Percentiles rank a stretch among this genome's conserved stretches.
These are phyloP conservation scores for Sanguinoderma infundibulare DNA, from an alignment of 1,284 basidiomycete genomes.

Conservation along the genomic window DNA sequence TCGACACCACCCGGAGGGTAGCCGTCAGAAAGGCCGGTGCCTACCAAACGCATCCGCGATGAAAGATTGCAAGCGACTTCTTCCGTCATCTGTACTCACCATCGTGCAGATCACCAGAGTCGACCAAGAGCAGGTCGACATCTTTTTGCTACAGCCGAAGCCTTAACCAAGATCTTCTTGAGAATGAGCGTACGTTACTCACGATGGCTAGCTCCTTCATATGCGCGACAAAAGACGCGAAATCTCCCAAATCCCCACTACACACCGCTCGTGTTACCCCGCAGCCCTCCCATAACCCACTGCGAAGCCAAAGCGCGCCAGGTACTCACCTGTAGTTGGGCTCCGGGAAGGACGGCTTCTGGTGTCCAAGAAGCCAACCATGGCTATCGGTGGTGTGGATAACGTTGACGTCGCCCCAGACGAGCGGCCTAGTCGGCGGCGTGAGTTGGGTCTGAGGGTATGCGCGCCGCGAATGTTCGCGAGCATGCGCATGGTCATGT, in stretches of 20 bases:
- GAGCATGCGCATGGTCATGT: conserved; percentile 34
- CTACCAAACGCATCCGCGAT: conserved; percentile 32
- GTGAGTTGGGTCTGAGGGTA: conserved; percentile 50
- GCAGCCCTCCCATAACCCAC: background rate
- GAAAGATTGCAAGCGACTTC: background rate
- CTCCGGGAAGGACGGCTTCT: conserved; percentile 69
- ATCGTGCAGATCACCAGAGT: conserved; percentile 83
- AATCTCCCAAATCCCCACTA: conserved; percentile 80
- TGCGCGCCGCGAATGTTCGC: conserved; percentile 47
- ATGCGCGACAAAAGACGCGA: conserved; percentile 79
- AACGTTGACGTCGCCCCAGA: conserved; percentile 80
- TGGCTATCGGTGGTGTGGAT: conserved; percentile 85
- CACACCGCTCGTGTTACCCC: background rate
- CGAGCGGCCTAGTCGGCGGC: conserved; percentile 62
- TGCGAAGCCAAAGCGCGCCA: background rate
- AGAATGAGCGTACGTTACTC: background rate
- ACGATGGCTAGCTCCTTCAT: conserved; percentile 77
- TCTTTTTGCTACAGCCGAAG: conserved; percentile 51
- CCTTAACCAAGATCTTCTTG: background rate
- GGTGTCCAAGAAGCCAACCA: conserved; percentile 81
- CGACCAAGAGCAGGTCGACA: conserved; percentile 73
- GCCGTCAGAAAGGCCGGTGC: conserved; percentile 77
- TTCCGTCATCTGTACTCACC: conserved; percentile 40
- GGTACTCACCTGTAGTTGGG: conserved; percentile 68
- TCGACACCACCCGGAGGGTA: conserved; percentile 73